Base-by-base conservation (phyloP, 768 basidiomycete genomes). In the Pholiota conissans region DNA sequence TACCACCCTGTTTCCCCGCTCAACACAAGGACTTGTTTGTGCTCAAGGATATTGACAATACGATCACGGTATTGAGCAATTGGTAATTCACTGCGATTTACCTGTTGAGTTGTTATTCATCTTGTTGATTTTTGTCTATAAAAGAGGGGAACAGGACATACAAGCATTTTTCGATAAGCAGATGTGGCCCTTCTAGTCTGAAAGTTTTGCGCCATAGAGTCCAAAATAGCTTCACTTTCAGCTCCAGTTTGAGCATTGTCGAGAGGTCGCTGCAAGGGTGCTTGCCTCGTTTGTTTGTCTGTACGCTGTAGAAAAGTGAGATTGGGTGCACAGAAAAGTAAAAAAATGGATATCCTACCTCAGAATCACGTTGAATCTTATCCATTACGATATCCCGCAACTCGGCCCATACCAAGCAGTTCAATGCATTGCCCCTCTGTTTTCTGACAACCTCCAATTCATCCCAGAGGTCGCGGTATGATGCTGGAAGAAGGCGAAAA, bases 391-490 rank as follows among this genome's bases (percentile, higher is more conserved):
- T 83, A 14, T 69, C 72, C 57, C 81, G 78, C 49, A 96, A 69
- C 55, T 81, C 86, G 5, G 78, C 78, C 93, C 97, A 95, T 10
- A 86, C 71, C 7, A 69, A 71, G 28, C 91, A 76, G 67, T 95
- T 95, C 18, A 75, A 79, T 18, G 67, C 69, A 58, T 93, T 86
- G 55, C 89, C 86, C 29, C 75, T 75, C 5, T 65, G 58, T 63
- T 87, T 90, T 63, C 91, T 79, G 26, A 76, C 73, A 3, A 63
- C 68, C 65, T 95, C 94, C 14, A 98, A 74, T 69, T 95, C 92
- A 54, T 92, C 89, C 96, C 96, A 99, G 16, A 99, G 75, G 69
- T 94, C 90, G 60, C 94, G 83, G 71, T 89, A 96, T 16, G 83
- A 80, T 2, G 87, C 78, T 8, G 96, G 93, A n/a, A 98, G 77